Percentiles rank a stretch among this genome's conserved stretches.
Conservation (phyloP, 2,329 filamentous ascomycete species). For the Diaporthe australafricana region DNA sequence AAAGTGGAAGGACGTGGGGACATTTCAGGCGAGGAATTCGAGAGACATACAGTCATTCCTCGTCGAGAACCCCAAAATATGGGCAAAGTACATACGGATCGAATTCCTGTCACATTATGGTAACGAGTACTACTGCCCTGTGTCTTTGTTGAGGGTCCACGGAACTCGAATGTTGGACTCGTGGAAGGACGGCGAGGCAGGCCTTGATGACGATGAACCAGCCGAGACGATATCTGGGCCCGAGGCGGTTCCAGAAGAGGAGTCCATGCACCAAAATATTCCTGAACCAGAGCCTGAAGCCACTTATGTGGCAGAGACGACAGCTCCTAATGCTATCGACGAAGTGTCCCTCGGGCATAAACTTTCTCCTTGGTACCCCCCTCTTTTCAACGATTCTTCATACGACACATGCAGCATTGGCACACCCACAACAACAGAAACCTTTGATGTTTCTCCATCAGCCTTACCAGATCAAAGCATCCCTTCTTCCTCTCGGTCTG, state of each 20-base stretch:
- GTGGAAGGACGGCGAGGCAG: slow-evolving; percentile 82
- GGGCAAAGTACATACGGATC: slow-evolving; percentile 91
- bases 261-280: slow-evolving; percentile 36
- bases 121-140: slow-evolving; percentile 95
- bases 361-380: slow-evolving; percentile 43
- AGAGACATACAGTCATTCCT: slow-evolving; percentile 95
- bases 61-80: slow-evolving; percentile 94
- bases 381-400: slow-evolving; percentile 38
- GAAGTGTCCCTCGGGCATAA: slow-evolving; percentile 38
- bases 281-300: slow-evolving; percentile 26
- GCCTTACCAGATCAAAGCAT: slow-evolving; percentile 16
- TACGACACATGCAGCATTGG: slow-evolving; percentile 42
- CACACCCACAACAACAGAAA: slow-evolving; percentile 42
- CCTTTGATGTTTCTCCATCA: slow-evolving; percentile 39
- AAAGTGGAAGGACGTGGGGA: slow-evolving; percentile 90
- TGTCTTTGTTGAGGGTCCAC: slow-evolving; percentile 91
- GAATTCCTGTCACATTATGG: slow-evolving; percentile 95
- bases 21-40: slow-evolving; percentile 91
- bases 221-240: slow-evolving; percentile 49
- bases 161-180: slow-evolving; percentile 97
- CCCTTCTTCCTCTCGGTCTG: neutral
- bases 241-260: slow-evolving; percentile 48
- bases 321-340: neutral
- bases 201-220: slow-evolving; percentile 71
- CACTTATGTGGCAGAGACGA: neutral